Conservation (phyloP, 768 basidiomycete genomes). For the Auricularia heimuer region DNA sequence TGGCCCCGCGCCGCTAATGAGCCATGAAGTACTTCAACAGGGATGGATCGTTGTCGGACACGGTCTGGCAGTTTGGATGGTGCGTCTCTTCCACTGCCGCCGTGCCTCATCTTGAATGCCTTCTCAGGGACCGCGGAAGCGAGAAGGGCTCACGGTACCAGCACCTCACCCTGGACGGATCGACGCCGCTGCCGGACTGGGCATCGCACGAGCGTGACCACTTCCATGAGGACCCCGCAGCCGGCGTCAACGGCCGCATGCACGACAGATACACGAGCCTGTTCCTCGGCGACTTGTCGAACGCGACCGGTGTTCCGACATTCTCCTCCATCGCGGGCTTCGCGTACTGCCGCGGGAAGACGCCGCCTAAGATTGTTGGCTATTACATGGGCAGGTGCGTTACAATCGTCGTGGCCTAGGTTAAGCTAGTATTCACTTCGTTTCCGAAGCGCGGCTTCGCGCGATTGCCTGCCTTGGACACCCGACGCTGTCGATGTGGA, state of each 20-base stretch:
- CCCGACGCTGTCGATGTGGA: neutral
- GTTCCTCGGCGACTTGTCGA: neutral
- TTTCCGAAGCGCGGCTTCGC: neutral
- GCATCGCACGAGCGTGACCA: neutral
- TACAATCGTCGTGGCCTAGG: neutral
- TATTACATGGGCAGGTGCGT: neutral
- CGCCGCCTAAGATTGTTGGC: neutral
- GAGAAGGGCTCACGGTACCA: neutral
- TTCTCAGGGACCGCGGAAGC: neutral
- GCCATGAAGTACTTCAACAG: neutral
- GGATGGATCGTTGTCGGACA: neutral
- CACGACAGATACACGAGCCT: neutral
- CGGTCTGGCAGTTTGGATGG: neutral
- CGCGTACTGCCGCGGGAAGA: neutral
- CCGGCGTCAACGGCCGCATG: neutral
- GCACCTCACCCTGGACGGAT: neutral
- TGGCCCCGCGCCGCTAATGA: neutral
- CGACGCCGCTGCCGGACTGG: neutral
- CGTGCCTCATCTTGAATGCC: neutral
- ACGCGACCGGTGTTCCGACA: neutral
- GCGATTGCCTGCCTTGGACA: neutral
- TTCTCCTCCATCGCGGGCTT: neutral
- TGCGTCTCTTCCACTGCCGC: neutral
- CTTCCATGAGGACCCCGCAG: neutral
- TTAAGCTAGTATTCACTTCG: neutral